These are phyloP conservation scores for Colletotrichum cordylinicola DNA, from an alignment of 2,329 filamentous ascomycete species.

Conservation along the genomic window DNA sequence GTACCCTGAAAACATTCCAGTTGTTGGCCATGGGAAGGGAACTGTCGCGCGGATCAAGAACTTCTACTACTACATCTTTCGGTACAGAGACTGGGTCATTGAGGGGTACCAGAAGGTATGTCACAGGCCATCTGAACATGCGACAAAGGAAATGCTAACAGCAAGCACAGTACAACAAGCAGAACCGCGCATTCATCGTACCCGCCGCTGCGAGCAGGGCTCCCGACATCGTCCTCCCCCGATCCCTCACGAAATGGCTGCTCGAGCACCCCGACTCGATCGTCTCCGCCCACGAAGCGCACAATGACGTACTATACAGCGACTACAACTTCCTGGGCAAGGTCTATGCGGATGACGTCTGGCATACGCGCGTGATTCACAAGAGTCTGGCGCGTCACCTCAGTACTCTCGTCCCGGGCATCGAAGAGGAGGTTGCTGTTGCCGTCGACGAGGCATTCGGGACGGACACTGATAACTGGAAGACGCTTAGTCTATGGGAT, in stretches of 20 bases:
- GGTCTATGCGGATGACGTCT: conserved; percentile 37
- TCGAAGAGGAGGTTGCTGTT: conserved; percentile 45
- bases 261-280: conserved; percentile 51
- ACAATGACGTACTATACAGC: conserved; percentile 41
- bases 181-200: conserved; percentile 45
- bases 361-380: conserved; percentile 48
- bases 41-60: conserved; percentile 42
- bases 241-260: conserved; percentile 49
- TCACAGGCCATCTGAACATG: background rate
- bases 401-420: conserved; percentile 39
- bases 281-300: conserved; percentile 46
- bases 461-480: conserved; percentile 39
- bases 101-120: conserved; percentile 48
- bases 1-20: conserved; percentile 44
- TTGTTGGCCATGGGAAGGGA: conserved; percentile 44
- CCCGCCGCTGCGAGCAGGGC: conserved; percentile 45
- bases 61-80: conserved; percentile 41
- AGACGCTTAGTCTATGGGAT: conserved; percentile 49
- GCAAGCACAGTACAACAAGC: conserved; percentile 42
- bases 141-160: background rate
- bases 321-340: conserved; percentile 49
- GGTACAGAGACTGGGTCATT: conserved; percentile 44
- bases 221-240: conserved; percentile 50
- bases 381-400: conserved; percentile 49
- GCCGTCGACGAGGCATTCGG: conserved; percentile 40